phyloP scores from a whole-genome alignment of 805 yeast species.

The Metschnikowia cubensis region DNA sequence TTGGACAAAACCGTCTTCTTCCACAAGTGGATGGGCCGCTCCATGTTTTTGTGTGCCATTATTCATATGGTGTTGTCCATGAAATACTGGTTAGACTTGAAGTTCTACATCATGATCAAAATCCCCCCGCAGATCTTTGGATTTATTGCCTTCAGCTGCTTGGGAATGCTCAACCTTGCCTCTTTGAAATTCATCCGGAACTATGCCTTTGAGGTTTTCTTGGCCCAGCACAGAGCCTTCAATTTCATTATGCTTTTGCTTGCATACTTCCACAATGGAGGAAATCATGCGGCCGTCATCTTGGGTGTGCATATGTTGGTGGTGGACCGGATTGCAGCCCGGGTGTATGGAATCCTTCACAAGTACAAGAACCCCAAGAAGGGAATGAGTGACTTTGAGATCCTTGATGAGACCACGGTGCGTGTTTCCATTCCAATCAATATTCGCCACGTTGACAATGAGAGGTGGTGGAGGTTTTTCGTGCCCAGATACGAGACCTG shows the following conservation, averaged over 20 bases:
- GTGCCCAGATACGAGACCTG: constrained; percentile 40
- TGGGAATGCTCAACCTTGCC: constrained; percentile 35
- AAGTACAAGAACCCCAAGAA: constrained; percentile 34
- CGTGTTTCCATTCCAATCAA: constrained; percentile 36
- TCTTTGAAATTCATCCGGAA: constrained; percentile 33
- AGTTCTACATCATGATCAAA: constrained; percentile 35
- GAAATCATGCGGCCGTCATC: constrained; percentile 30
- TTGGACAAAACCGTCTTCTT: constrained; percentile 36
- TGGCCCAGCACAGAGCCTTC: constrained; percentile 40
- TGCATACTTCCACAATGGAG: constrained; percentile 39
- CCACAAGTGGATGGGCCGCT: constrained; percentile 45
- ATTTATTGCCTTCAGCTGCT: constrained; percentile 38
- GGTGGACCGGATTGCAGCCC: constrained; percentile 33
- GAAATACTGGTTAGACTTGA: constrained; percentile 40
- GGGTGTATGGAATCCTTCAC: constrained; percentile 31
- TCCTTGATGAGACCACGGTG: constrained; percentile 40
- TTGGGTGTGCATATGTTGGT: constrained; percentile 43
- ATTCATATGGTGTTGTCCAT: constrained; percentile 33
- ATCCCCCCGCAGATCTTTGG: constrained; percentile 53
- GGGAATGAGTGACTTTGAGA: constrained; percentile 34
- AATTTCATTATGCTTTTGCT: constrained; percentile 41
- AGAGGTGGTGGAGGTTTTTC: constrained; percentile 25
- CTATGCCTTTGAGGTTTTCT: constrained; percentile 41
- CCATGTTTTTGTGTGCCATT: constrained; percentile 32
- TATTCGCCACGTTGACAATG: constrained; percentile 13